These are phyloP conservation scores for Elaeis oleifera DNA, from an alignment of 202 grass and related monocot species.

Conservation along the genomic window DNA sequence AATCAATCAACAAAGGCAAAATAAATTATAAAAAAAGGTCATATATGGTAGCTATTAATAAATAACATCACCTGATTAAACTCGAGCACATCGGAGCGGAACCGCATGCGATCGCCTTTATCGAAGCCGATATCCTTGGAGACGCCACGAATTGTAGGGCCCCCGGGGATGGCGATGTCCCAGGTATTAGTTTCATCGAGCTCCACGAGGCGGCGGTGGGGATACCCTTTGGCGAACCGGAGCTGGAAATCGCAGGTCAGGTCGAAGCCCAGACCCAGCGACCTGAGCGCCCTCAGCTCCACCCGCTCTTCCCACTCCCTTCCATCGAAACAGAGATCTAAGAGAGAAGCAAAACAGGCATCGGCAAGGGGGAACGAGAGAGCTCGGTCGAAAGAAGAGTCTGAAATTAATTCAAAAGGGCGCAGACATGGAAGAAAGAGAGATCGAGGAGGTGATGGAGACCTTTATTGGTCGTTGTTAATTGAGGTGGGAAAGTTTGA, in stretches of 20 bases:
- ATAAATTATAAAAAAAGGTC: no score
- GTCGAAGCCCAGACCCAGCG: constrained; percentile 77
- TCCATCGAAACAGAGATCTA: not conserved
- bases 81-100: constrained; percentile 91
- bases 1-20: no score
- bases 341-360: no score
- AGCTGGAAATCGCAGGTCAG: constrained; percentile 85
- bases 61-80: constrained; percentile 63
- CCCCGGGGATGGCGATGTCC: constrained; percentile 62
- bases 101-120: constrained; percentile 87
- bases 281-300: constrained; percentile 40
- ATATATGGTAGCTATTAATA: no score
- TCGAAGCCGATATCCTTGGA: constrained; percentile 71
- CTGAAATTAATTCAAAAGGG: no score
- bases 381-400: no score
- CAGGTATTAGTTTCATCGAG: constrained; percentile 45
- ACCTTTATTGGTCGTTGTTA: no score
- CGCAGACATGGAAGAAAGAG: no score
- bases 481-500: no score
- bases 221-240: constrained; percentile 58
- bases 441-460: no score
- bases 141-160: constrained; percentile 38
- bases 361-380: no score
- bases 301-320: constrained; percentile 20
- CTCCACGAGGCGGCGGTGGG: constrained; percentile 43